Conservation (phyloP, 163 green algal species). For the Chloromonas sp. region DNA sequence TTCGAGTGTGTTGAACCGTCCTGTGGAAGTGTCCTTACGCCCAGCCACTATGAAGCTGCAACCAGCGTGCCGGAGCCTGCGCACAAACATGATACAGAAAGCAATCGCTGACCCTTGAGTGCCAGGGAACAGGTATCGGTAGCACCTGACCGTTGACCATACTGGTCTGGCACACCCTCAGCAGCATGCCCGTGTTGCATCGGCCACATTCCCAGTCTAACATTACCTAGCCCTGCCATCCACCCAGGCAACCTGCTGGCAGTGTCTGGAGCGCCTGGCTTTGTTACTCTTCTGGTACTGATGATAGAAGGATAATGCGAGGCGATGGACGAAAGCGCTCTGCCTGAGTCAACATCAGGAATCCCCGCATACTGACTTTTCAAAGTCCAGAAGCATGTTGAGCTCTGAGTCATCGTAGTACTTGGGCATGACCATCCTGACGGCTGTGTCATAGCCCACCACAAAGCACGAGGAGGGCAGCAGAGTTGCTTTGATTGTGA, state of each 20-base stretch:
- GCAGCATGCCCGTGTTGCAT: neutral
- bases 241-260: neutral
- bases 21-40: conserved; percentile 37
- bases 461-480: conserved; percentile 67
- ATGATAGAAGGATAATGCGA: neutral
- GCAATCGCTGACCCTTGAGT: too few species aligned
- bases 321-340: neutral
- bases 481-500: conserved; percentile 62
- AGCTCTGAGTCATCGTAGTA: conserved; percentile 62
- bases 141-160: neutral
- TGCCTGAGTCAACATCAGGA: neutral
- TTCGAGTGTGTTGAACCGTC: conserved; percentile 46
- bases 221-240: neutral
- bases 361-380: neutral
- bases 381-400: conserved; percentile 29
- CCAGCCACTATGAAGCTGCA: conserved; percentile 75
- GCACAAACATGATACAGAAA: conserved; percentile 5
- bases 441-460: conserved; percentile 80
- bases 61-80: conserved; percentile 25
- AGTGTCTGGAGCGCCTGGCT: neutral
- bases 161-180: neutral
- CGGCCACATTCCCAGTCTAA: neutral
- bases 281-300: neutral
- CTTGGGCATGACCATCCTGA: conserved; percentile 70
- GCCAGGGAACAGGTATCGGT: too few species aligned